phyloP scores from a whole-genome alignment of 345 rosid genomes.

The Syzygium aqueum region DNA sequence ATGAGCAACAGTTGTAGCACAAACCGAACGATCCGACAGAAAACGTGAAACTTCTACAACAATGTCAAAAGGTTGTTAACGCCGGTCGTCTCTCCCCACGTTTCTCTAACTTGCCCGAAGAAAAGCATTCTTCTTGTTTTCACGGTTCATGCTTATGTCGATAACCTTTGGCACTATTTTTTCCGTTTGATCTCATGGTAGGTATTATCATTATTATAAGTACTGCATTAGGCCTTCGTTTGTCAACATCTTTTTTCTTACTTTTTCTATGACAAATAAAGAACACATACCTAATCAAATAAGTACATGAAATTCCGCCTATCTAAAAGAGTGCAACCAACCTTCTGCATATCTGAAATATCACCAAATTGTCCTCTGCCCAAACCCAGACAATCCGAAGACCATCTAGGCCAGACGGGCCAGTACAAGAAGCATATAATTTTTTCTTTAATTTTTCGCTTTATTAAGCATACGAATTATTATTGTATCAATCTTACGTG shows the following conservation, averaged over 20 bases:
- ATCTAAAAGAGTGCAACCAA: background rate
- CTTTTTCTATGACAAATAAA: background rate
- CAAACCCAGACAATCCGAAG: background rate
- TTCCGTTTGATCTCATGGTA: background rate
- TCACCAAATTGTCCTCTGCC: background rate
- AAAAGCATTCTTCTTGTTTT: background rate
- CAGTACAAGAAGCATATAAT: background rate
- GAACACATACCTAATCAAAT: background rate
- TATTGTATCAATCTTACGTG: background rate
- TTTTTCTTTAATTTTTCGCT: background rate
- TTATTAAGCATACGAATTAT: background rate
- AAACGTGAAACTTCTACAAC: background rate
- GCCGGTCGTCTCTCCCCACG: background rate
- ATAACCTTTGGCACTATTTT: background rate
- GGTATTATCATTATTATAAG: background rate
- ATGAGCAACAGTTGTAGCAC: too few relatives aligned
- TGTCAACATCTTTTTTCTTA: background rate
- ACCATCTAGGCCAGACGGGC: background rate
- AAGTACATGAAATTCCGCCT: accelerated
- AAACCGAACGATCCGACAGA: too few relatives aligned
- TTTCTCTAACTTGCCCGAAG: background rate
- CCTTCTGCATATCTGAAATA: accelerated
- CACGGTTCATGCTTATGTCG: background rate
- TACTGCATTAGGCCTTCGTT: background rate
- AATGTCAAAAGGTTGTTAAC: background rate